Evolutionary conservation across 805 yeast genomes (phyloP), one percentile per base, ranked within the genome.

Genomic region (Saccharomycopsis microspora): DNA sequence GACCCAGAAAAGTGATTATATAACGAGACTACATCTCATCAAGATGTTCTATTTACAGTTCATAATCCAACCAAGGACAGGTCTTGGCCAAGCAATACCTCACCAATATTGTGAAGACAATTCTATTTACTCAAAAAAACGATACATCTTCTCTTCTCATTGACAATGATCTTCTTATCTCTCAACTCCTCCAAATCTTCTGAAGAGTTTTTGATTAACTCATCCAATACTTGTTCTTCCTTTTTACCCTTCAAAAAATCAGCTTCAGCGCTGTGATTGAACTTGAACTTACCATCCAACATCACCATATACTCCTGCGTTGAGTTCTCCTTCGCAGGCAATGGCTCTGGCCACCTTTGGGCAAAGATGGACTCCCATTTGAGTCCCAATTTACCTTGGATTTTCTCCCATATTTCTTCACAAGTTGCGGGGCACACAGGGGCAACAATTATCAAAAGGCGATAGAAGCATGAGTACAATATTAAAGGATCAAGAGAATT

Each of bases 401-500:
- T 56, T 3, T 59, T 54, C 50, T 82, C 86, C 79, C 90, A 80
- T 29, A 85, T 71, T 62, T 90, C 97, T 57, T 90, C 97, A 0
- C 86, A 76, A 5, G 78, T 71, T 4, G 82, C 74, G 1, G 98
- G 97, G 0, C 84, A 74, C 0, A 89, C 83, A 0, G 97, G 96
- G 3, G 90, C 70, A 64, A 85, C 72, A 5, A 77, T 60, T n/a
- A 76, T 68, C 11, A 87, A 56, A 11, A 88, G 64, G 46, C 74
- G 76, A 53, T 71, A 67, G 19, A 19, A 19, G 2, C 19, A 50
- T 72, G 72, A 1, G 75, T 64, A 42, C 75, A 71, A 49, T 74
- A 54, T 7, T 76, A 56, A n/a, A 85, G 51, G 0, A 64, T 65
- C 0, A 61, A 53, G 39, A 65, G 63, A 56, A 5, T 64, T 58